Evolutionary conservation across 148 eudicot genomes (phyloP).

Genomic region (Vaccinium darrowii): DNA sequence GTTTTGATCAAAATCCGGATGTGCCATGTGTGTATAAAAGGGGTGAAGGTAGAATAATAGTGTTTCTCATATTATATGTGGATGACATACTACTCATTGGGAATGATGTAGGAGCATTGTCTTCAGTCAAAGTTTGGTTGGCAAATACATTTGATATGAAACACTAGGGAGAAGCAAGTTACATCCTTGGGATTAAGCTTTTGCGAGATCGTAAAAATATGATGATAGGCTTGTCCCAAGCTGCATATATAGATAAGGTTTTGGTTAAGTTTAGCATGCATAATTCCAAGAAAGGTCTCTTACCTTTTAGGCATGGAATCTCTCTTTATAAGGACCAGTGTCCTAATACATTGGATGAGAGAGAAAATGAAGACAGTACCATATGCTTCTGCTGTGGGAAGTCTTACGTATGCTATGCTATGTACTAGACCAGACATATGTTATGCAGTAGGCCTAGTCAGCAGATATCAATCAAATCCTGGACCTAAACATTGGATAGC

Average conservation of each 20-base stretch:
- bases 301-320: not conserved
- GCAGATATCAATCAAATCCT: not conserved
- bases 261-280: not conserved
- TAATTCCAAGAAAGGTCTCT: not conserved
- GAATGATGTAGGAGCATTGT: too few relatives aligned
- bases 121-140: too few relatives aligned
- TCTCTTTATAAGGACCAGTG: not conserved
- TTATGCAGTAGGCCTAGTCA: not conserved
- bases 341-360: not conserved
- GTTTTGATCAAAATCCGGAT: not conserved
- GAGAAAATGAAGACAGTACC: not conserved
- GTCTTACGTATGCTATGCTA: slow-evolving; percentile 1
- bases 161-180: not conserved
- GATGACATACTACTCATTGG: too few relatives aligned
- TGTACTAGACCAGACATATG: not conserved
- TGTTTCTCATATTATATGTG: not conserved
- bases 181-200: not conserved
- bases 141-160: too few relatives aligned
- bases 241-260: not conserved
- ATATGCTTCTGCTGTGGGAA: not conserved
- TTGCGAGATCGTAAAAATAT: not conserved
- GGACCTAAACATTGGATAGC: not conserved
- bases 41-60: not conserved
- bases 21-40: not conserved
- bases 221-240: not conserved